These are phyloP conservation scores for Ceratobasidium papillatum DNA, from an alignment of 1,284 basidiomycete species.

Conservation along the genomic window DNA sequence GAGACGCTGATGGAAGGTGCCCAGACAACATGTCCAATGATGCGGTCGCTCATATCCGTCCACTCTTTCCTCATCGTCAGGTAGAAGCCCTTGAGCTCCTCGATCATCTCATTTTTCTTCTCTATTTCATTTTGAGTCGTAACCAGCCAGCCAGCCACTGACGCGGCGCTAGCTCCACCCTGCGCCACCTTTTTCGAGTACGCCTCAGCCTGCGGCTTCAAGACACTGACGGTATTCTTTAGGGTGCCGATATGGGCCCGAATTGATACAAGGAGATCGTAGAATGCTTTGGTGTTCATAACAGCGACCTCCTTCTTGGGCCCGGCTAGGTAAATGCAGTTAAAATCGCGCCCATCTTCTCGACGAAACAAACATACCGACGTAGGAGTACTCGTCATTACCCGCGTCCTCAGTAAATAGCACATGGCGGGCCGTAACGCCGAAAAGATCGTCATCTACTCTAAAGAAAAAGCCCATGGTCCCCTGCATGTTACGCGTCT, in stretches of 20 bases:
- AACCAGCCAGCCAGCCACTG: constrained; percentile 41
- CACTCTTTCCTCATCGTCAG: constrained; percentile 50
- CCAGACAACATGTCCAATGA: constrained; percentile 54
- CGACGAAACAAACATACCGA: constrained; percentile 46
- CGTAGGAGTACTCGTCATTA: constrained; percentile 50
- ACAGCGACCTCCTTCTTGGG: constrained; percentile 55
- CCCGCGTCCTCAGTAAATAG: constrained; percentile 49
- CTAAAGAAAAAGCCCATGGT: constrained; percentile 55
- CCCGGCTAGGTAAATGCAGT: constrained; percentile 47
- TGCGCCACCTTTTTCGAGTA: constrained; percentile 41
- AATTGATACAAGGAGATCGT: constrained; percentile 51
- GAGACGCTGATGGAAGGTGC: constrained; percentile 51
- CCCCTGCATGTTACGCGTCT: constrained; percentile 50
- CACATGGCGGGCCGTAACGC: constrained; percentile 52
- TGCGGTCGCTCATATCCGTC: constrained; percentile 50
- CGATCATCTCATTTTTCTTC: constrained; percentile 39
- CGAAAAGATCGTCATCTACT: constrained; percentile 52
- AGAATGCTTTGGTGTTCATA: constrained; percentile 53
- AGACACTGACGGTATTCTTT: constrained; percentile 36
- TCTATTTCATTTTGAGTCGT: constrained; percentile 46
- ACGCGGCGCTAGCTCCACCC: constrained; percentile 37
- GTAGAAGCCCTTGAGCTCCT: constrained; percentile 46
- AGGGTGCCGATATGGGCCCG: constrained; percentile 51
- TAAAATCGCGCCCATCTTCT: constrained; percentile 47
- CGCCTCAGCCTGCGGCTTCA: constrained; percentile 44